These are phyloP conservation scores for Salix caprea DNA, from an alignment of 345 rosid genomes.

Conservation along the genomic window DNA sequence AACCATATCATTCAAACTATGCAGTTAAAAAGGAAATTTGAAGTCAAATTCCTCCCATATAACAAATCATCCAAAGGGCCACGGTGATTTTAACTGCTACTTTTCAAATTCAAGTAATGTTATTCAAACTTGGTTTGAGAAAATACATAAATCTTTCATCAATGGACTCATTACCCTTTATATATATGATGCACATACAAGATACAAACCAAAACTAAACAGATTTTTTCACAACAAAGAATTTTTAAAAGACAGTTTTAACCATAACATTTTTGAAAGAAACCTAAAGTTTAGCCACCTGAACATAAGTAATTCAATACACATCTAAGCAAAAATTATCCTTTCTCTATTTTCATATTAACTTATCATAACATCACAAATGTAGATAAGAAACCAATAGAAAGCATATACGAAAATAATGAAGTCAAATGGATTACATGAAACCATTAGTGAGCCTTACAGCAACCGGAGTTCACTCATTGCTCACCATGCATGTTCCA, in stretches of 20 bases:
- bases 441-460: neutral
- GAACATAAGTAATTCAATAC: neutral
- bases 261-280: neutral
- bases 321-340: neutral
- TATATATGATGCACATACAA: neutral
- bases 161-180: neutral
- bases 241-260: neutral
- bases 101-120: neutral
- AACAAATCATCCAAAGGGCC: neutral
- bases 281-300: neutral
- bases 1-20: no score
- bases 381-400: neutral
- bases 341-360: neutral
- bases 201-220: neutral
- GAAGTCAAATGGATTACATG: neutral
- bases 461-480: neutral
- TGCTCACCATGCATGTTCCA: neutral
- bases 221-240: neutral
- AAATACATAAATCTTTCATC: neutral
- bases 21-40: neutral
- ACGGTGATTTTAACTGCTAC: neutral
- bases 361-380: neutral
- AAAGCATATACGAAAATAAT: neutral
- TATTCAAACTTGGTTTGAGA: neutral
- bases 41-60: neutral